These are phyloP conservation scores for Ehretia macrophylla DNA, from an alignment of 257 asterid species.

Conservation along the genomic window DNA sequence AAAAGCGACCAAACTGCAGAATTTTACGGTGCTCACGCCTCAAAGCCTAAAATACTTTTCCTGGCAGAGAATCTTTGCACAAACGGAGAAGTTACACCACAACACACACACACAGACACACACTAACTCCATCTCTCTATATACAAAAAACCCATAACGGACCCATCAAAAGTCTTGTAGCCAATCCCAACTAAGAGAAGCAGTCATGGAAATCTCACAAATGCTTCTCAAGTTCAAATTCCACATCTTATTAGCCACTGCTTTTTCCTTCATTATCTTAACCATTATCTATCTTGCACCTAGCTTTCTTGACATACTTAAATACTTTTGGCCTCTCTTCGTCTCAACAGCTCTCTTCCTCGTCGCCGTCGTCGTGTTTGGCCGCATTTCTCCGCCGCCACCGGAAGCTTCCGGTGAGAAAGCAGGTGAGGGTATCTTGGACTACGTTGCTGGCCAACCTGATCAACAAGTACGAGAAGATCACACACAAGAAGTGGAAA, in stretches of 20 bases:
- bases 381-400: constrained; percentile 48
- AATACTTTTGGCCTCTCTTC: constrained; percentile 69
- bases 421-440: constrained; percentile 55
- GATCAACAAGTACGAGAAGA: constrained; percentile 19
- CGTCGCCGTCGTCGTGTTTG: constrained; percentile 42
- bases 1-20: constrained; percentile 11
- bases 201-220: constrained; percentile 52
- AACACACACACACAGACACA: not conserved
- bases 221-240: constrained; percentile 50
- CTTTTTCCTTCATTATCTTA: constrained; percentile 14
- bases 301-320: constrained; percentile 40
- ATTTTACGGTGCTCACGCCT: constrained; percentile 14
- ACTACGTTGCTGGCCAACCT: constrained; percentile 51
- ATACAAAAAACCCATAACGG: not conserved
- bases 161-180: not conserved
- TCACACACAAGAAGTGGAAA: constrained; percentile 3
- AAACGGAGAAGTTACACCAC: constrained; percentile 23
- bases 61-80: constrained; percentile 50
- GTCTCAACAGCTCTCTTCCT: constrained; percentile 68
- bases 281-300: constrained; percentile 43
- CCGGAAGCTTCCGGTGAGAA: constrained; percentile 40
- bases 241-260: constrained; percentile 31
- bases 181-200: not conserved
- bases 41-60: constrained; percentile 12
- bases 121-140: not conserved